Base-by-base conservation (phyloP, 768 basidiomycete species). In the Rhizopogon roseolus region DNA sequence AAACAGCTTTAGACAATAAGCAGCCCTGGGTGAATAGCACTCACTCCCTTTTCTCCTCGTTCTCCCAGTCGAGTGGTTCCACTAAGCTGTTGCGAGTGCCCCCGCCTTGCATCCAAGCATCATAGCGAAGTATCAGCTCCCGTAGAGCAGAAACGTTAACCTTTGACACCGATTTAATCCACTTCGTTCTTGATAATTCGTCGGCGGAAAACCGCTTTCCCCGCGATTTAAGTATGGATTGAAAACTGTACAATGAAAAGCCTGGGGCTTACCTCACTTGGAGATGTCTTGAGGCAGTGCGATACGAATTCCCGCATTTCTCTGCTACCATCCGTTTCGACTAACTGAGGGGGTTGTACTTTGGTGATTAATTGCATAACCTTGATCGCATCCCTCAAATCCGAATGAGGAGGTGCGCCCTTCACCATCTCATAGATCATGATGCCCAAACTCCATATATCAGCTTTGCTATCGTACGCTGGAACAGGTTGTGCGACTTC, bases 361-460 rank as follows among this genome's bases (percentile, higher is more conserved):
- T 85, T 85, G 42, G 93, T 86, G 49, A 99, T 93, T 57, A 97
- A 77, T 62, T 92, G 87, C 73, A 98, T 88, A 29, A 94, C 93
- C 56, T 81, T 83, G 67, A 89, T 81, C 46, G 86, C 86, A 62
- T 92, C 91, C 51, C 81, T 74, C 64, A 95, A 74, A 64, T 94
- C 87, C 13, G 90, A 82, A 71, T 98, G 88, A 4, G 97, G 97
- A 14, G 95, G 97, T 55, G 85, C 85, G n/a, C 97, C 97, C 65
- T 92, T 94, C 61, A 88, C 84, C 86, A 98, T 96, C 69, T 99
- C 97, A 62, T 92, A 94, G 17, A 96, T 79, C 71, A 95, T 88
- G 65, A 99, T 95, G 5, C 97, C 97, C 54, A 99, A 72, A 64
- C 92, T 94, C 97, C 97, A 98, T 41, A 99, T 93, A 64, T 99